Conservation (phyloP, 75 land plant genomes). For the Larix kaempferi region DNA sequence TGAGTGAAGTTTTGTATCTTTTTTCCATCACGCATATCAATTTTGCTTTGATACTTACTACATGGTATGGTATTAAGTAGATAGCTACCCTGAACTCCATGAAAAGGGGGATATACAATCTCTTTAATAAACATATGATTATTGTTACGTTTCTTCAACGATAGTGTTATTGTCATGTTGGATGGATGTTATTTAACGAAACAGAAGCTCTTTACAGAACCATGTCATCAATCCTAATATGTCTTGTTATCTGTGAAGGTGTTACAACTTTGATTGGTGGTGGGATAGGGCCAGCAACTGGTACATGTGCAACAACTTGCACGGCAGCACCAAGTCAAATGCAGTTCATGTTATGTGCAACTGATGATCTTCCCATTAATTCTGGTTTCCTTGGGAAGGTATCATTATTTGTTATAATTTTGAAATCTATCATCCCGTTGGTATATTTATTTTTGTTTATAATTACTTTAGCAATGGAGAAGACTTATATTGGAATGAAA, state of each 20-base stretch:
- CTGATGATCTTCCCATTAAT: slow-evolving; percentile 92
- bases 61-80: background rate
- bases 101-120: background rate
- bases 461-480: too few species aligned
- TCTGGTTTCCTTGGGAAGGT: slow-evolving; percentile 98
- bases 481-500: too few species aligned
- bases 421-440: too few species aligned
- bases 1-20: background rate
- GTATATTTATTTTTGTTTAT: too few species aligned
- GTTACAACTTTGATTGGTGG: slow-evolving; percentile 94
- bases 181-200: background rate
- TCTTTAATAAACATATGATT: background rate
- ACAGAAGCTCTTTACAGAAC: background rate
- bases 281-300: slow-evolving; percentile 96
- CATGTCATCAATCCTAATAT: background rate
- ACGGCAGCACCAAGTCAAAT: slow-evolving; percentile 91
- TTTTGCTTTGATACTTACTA: background rate
- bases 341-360: slow-evolving; percentile 87
- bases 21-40: background rate
- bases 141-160: background rate
- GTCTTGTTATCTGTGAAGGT: slow-evolving; percentile 37
- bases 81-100: background rate
- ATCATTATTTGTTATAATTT: too few species aligned
- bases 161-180: too few species aligned
- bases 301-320: slow-evolving; percentile 98